phyloP scores from a whole-genome alignment of 148 eudicot genomes.

The Nyssa sinensis region DNA sequence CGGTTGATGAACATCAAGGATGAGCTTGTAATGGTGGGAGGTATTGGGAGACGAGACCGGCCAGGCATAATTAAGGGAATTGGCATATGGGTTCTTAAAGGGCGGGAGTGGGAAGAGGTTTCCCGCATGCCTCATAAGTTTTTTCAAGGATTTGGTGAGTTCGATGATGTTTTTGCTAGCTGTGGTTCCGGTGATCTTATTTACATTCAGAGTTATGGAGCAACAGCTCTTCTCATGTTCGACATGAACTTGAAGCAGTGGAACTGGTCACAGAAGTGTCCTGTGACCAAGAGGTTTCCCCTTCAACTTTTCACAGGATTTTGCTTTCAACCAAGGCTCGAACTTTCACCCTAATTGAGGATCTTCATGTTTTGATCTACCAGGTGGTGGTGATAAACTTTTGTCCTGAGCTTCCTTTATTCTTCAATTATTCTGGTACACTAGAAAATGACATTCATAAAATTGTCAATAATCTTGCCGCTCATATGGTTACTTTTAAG shows the following conservation, averaged over 20 bases:
- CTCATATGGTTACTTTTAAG: neutral
- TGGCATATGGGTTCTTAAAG: constrained; percentile 49
- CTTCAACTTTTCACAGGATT: constrained; percentile 45
- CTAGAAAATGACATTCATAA: neutral
- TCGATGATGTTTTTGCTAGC: constrained; percentile 50
- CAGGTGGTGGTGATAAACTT: neutral
- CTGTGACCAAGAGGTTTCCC: constrained; percentile 37
- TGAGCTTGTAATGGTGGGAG: constrained; percentile 52
- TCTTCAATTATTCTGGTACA: neutral
- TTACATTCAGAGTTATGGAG: constrained; percentile 51
- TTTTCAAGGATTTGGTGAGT: constrained; percentile 41
- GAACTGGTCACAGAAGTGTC: constrained; percentile 48
- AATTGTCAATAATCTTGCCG: neutral
- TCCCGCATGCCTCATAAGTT: constrained; percentile 45
- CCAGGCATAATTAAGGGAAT: constrained; percentile 41
- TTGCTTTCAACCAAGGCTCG: constrained; percentile 50
- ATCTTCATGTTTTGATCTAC: neutral
- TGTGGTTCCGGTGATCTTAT: constrained; percentile 43
- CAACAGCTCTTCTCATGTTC: constrained; percentile 40
- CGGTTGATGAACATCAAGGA: constrained; percentile 41
- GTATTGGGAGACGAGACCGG: constrained; percentile 35
- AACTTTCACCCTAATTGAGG: constrained; percentile 26
- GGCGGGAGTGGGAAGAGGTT: constrained; percentile 41
- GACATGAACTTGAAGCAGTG: constrained; percentile 44
- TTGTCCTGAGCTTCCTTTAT: neutral